Evolutionary conservation across 2,329 filamentous ascomycete genomes (phyloP).

Genomic region (Ceratocystis destructans): DNA sequence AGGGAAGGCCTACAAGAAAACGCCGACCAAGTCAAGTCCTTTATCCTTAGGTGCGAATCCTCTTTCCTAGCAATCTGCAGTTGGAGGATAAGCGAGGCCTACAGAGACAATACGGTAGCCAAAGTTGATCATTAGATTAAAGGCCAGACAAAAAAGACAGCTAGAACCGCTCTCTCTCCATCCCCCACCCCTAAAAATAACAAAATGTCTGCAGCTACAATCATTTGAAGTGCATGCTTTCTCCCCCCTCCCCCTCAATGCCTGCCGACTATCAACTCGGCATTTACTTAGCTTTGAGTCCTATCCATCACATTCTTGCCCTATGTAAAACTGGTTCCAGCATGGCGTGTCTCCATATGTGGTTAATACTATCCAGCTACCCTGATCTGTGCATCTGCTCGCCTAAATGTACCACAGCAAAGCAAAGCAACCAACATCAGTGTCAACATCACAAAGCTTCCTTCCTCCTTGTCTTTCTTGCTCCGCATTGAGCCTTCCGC

Average conservation of each 20-base stretch:
- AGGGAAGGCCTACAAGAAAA: background rate
- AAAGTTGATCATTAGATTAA: background rate
- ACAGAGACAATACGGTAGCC: background rate
- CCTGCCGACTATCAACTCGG: background rate
- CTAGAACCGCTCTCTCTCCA: background rate
- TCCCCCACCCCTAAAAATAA: background rate
- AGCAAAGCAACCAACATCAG: background rate
- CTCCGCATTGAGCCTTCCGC: background rate
- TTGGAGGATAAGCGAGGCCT: background rate
- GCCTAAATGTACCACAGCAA: background rate
- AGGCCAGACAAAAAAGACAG: background rate
- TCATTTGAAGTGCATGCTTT: background rate
- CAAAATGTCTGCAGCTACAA: no score
- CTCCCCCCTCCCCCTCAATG: background rate
- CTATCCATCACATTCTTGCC: background rate
- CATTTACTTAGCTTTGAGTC: background rate
- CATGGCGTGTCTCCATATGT: background rate
- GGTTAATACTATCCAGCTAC: background rate
- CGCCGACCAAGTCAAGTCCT: background rate
- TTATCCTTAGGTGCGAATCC: background rate
- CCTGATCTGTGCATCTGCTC: background rate
- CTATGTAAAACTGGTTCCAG: background rate
- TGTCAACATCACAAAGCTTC: background rate
- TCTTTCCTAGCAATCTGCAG: background rate
- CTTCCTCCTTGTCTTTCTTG: background rate